Percentiles rank a stretch among this genome's conserved stretches.
These are phyloP conservation scores for Athelia sp. DNA, from an alignment of 1,284 basidiomycete genomes.

Conservation along the genomic window DNA sequence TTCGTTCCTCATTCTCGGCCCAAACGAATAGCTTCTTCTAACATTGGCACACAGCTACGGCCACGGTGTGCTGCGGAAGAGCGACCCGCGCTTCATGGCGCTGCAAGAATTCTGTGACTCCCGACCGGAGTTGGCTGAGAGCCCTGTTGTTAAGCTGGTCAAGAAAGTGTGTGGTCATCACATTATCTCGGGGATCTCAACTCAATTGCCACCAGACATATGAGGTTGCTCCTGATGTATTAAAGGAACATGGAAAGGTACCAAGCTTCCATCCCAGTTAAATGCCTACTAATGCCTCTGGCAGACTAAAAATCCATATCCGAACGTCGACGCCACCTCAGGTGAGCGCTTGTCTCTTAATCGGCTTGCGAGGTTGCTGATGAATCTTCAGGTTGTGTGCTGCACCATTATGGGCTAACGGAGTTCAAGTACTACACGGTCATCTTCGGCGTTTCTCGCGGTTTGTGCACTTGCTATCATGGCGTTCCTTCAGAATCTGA, in stretches of 20 bases:
- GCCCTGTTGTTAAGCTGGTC: constrained; percentile 78
- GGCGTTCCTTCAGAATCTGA: constrained; percentile 4
- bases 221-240: constrained; percentile 85
- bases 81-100: constrained; percentile 88
- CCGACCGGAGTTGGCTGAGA: constrained; percentile 65
- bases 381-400: constrained; percentile 59
- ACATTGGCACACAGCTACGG: constrained; percentile 54
- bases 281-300: constrained; percentile 5
- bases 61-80: constrained; percentile 84
- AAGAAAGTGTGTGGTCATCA: constrained; percentile 49
- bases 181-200: not conserved
- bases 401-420: constrained; percentile 87
- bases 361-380: constrained; percentile 11
- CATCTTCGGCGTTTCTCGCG: constrained; percentile 88
- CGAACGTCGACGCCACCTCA: constrained; percentile 86
- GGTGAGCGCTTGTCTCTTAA: constrained; percentile 28
- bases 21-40: not conserved
- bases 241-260: constrained; percentile 88
- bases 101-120: constrained; percentile 77
- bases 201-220: constrained; percentile 49
- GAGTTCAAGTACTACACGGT: constrained; percentile 94
- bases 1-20: constrained; percentile 19
- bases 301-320: constrained; percentile 83
- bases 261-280: constrained; percentile 1
- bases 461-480: constrained; percentile 25